Base-by-base conservation (phyloP, 495 filamentous ascomycete genomes). In the Apiosordaria backusii region DNA sequence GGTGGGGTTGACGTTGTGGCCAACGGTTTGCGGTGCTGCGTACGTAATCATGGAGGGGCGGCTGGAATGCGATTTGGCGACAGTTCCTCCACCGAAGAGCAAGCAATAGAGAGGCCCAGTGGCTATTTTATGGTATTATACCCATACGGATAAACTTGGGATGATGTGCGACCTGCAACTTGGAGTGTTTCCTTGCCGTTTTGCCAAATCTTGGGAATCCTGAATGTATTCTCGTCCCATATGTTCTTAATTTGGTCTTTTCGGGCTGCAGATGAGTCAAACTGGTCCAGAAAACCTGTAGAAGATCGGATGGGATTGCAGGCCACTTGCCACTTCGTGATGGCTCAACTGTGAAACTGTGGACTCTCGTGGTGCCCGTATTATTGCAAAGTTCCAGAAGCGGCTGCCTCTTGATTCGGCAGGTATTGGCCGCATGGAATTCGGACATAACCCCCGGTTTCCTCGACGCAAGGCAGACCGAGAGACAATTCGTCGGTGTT, bases 21-120 rank as follows among this genome's bases (percentile, higher is more conserved):
- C 23, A 57, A 54, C 35, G 35, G 35, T 45, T 45, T 7, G 35
- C 35, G 10, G 13, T 15, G 16, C 7, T 21, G 57, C 29, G 40
- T 53, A 60, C 61, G 61, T 60, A 67, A 59, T 21, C 53, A 19
- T 19, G 26, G 21, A 62, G 23, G 54, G 65, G 52, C 27, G 60
- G 60, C n/a, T 60, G 50, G 50, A 21, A 53, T 21, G 50, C 4
- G 22, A 13, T 52, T 50, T 21, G 54, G 10, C 16, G 29, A 19
- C 40, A 22, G 10, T 26, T 23, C 35, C 35, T 45, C 35, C 35
- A 18, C 27, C 26, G 59, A 50, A 19, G 26, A 62, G 52, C 60
- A 62, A 27, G 54, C 27, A n/a, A 25, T 23, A n/a, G 52, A 23
- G 19, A 55, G 52, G 52, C 52, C 52, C 52, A 55, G 22, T 21